Evolutionary conservation across 768 basidiomycete species (phyloP), one percentile per base, ranked within the genome.

Genomic region (Kwoniella shandongensis): DNA sequence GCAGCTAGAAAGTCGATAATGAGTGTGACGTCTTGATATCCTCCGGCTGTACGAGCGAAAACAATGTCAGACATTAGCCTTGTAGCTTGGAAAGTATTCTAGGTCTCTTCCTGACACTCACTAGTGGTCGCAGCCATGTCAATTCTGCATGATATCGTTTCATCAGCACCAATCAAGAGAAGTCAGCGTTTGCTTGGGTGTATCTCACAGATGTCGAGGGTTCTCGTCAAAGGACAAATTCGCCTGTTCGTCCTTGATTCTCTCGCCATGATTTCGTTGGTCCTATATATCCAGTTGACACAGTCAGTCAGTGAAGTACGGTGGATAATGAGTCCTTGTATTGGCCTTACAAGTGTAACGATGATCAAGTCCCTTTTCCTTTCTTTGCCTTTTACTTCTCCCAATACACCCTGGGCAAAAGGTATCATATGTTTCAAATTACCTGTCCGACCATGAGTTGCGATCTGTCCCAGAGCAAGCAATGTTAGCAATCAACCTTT

Each of bases 1-100:
- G 84, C 75, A 0, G 86, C 84, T 3, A 93, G 79, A 55, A 88
- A 86, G 70, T 92, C 89, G 50, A 91, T 86, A 56, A 93, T 74
- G 77, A 87, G 85, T 0, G 87, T 86, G 6, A 91, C 81, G 67
- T 93, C 91, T 35, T 81, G 78, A 2, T 85, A 83, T 0, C 89
- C 86, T 1, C 89, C 89, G 8, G 74, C 82, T 83, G 63, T 36
- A 23, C 10, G 4, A 36, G 50, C 40, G 6, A 5, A 23, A 42
- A 42, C 8, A 18, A 18, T 17, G n/a, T n/a, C n/a, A n/a, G n/a
- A n/a, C n/a, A n/a, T n/a, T n/a, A n/a, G n/a, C n/a, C n/a, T n/a
- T 8, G 44, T 23, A 35, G 4, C 7, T 10, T 8, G 12, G 17
- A 32, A 29, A 30, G 23, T 8, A 25, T 30, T 23, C 4, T 25